Evolutionary conservation across 441 rosid genomes (phyloP).

Genomic region (Flueggea neowawraea): DNA sequence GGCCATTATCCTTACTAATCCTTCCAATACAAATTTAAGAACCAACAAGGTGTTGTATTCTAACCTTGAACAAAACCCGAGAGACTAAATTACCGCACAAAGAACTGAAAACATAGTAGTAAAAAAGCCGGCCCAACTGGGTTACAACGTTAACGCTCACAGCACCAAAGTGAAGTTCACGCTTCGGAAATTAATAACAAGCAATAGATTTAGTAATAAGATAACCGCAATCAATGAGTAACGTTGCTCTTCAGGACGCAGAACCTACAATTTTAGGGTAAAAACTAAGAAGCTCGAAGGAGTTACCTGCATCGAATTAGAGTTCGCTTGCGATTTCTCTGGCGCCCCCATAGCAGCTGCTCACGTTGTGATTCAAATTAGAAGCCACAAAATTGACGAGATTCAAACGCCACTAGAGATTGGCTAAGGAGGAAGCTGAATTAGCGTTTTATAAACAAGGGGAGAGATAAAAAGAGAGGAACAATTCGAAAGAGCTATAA

Average conservation of each 20-base stretch:
- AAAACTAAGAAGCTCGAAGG: slow-evolving; percentile 2
- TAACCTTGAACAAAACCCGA: too few relatives aligned
- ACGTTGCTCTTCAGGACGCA: slow-evolving; percentile 12
- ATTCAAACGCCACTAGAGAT: slow-evolving; percentile 14
- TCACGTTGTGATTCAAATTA: slow-evolving; percentile 27
- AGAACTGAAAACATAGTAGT: too few relatives aligned
- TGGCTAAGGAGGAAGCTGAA: slow-evolving; percentile 19
- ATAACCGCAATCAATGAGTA: slow-evolving; percentile 8
- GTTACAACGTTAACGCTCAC: too few relatives aligned
- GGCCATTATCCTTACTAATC: too few relatives aligned
- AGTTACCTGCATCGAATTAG: slow-evolving; percentile 92
- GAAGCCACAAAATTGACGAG: slow-evolving; percentile 21
- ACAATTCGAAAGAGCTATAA: slow-evolving; percentile 8
- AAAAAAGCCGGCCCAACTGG: too few relatives aligned
- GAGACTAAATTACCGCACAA: too few relatives aligned
- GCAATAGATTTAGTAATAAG: not conserved
- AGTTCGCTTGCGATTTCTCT: slow-evolving; percentile 71
- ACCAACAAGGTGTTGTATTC: too few relatives aligned
- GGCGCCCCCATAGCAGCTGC: slow-evolving; percentile 72
- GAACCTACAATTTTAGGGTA: slow-evolving; percentile 18
- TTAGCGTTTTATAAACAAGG: slow-evolving; percentile 56
- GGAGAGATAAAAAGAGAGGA: slow-evolving; percentile 19
- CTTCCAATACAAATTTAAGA: too few relatives aligned
- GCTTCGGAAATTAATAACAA: too few relatives aligned
- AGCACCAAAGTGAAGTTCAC: too few relatives aligned